phyloP scores from a whole-genome alignment of 768 basidiomycete species.

The Rhizopogon sp. region DNA sequence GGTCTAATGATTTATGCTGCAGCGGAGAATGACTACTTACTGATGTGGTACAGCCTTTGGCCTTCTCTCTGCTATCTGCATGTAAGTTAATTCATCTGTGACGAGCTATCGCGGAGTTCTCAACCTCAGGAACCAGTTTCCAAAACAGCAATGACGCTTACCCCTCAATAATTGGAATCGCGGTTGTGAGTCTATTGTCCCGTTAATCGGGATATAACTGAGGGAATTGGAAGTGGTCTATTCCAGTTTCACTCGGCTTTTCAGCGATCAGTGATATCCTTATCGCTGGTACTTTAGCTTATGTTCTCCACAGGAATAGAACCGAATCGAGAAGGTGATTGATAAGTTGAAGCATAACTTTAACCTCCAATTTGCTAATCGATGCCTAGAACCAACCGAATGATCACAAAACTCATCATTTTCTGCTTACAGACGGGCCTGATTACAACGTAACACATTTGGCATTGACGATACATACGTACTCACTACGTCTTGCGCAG shows the following conservation, averaged over 20 bases:
- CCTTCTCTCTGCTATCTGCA: background rate
- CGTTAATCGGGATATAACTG: background rate
- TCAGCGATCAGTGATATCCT: slow-evolving; percentile 15
- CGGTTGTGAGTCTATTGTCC: background rate
- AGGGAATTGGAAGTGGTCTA: slow-evolving; percentile 13
- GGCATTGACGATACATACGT: background rate
- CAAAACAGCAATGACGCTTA: background rate
- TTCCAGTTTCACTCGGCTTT: slow-evolving; percentile 17
- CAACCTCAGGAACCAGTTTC: background rate
- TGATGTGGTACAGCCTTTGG: background rate
- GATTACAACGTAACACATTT: slow-evolving; percentile 16
- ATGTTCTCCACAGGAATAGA: slow-evolving; percentile 7
- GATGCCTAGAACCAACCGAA: slow-evolving; percentile 8
- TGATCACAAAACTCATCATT: slow-evolving; percentile 12
- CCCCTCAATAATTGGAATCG: background rate
- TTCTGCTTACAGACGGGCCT: slow-evolving; percentile 24
- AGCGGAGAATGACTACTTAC: background rate
- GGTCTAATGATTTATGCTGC: background rate
- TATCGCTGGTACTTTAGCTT: slow-evolving; percentile 18
- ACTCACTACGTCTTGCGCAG: slow-evolving; percentile 7
- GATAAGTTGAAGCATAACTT: background rate
- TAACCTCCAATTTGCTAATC: background rate
- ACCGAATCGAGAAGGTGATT: slow-evolving; percentile 11
- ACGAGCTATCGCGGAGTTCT: background rate
- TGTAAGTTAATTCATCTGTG: background rate